A percentile compares a stretch with the other conserved stretches of the same genome.
phyloP scores from a whole-genome alignment of 1,139 yeast genomes.

The Blastobotrys aristatus region DNA sequence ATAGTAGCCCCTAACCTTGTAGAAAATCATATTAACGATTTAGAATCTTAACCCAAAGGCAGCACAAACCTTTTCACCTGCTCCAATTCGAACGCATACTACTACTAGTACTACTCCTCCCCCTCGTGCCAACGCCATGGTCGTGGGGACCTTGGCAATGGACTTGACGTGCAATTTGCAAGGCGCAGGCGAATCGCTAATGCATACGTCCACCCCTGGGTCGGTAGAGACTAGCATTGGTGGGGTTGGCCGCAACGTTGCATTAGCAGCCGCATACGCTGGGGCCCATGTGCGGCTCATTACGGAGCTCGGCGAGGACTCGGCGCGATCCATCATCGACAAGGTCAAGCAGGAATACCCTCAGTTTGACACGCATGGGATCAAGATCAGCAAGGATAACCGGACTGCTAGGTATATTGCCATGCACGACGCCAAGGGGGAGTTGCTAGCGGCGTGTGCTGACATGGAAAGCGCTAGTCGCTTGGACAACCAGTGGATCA shows the following conservation, averaged over 20 bases:
- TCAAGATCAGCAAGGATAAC: constrained; percentile 30
- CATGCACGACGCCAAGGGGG: constrained; percentile 58
- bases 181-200: constrained; percentile 25
- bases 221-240: constrained; percentile 55
- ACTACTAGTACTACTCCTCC: too few species aligned
- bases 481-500: constrained; percentile 42
- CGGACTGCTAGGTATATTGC: constrained; percentile 71
- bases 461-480: constrained; percentile 71
- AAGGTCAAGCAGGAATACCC: constrained; percentile 6
- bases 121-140: constrained; percentile 33
- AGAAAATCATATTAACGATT: too few species aligned
- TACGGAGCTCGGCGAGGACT: constrained; percentile 36
- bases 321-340: neutral
- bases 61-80: too few species aligned
- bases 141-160: constrained; percentile 73
- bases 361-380: constrained; percentile 41
- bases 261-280: constrained; percentile 45
- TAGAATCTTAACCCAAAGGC: too few species aligned
- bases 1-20: constrained; percentile 17
- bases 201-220: constrained; percentile 75
- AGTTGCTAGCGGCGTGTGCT: constrained; percentile 69
- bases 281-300: constrained; percentile 43
- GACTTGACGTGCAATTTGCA: constrained; percentile 51
- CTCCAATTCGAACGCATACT: too few species aligned
- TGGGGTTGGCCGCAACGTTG: constrained; percentile 80